Base-by-base conservation (phyloP, 2,329 filamentous ascomycete genomes). In the Magnaporthiopsis rhizophila region DNA sequence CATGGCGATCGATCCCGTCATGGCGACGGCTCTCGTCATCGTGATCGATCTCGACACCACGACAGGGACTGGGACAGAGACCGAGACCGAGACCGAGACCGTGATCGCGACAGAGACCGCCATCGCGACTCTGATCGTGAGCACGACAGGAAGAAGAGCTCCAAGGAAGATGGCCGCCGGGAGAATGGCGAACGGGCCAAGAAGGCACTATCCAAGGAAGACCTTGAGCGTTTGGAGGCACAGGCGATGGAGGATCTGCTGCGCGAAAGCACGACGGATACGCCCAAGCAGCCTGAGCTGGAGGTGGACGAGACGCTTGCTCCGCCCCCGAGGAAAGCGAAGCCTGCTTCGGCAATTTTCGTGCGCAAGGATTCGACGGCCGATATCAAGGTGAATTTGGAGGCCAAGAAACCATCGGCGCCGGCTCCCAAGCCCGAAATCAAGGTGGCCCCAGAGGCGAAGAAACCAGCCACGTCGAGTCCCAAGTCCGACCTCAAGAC, bases 181-280 rank as follows among this genome's bases (percentile, higher is more conserved):
- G 73, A 74, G 50, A 74, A 76, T 53, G 72, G 80, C 0, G 79
- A 80, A 64, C 77, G 81, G 58, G 71, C 78, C 57, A 82, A 83
- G 71, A 81, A 85, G 69, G 78, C 82, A 61, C 77, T 86, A 13
- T 82, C 83, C 8, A 81, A 85, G 66, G 84, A 86, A 67, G 83
- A 87, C 56, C 79, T 83, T 32, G 80, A 85, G 64, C 77, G 80
- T 24, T 77, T 87, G 9, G 84, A 87, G 69, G 80, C 82, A 69
- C 82, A 86, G 68, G 84, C 84, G 1, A 74, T 87, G 65, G 82
- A 81, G 26, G 82, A 87, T 66, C 77, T 87, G 18, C 72, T 87
- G 15, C 79, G 84, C n/a, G 84, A 86, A 69, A 86, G 83, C 72
- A 84, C 80, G 63, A 79, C 80, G 58, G 75, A 78, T 32, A 72